Conservation (phyloP, 495 filamentous ascomycete species). For the Penicillium argentinense region DNA sequence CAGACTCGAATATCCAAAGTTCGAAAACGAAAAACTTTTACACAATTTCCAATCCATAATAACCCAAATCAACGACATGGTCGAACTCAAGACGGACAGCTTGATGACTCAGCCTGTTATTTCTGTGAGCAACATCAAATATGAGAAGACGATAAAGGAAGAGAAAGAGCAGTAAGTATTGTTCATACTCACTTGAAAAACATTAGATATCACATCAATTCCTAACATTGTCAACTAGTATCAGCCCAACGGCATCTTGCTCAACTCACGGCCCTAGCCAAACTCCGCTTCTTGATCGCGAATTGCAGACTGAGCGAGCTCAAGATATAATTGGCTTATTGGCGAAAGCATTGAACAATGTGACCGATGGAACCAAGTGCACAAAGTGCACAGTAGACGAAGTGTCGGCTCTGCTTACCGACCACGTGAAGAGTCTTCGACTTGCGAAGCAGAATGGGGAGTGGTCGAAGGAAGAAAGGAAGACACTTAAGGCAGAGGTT, state of each 20-base stretch:
- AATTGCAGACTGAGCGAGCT: constrained; percentile 10
- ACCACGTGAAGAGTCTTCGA: constrained; percentile 11
- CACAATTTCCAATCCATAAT: too few species aligned
- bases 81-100: background rate
- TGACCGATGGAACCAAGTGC: constrained; percentile 15
- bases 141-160: background rate
- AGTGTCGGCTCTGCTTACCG: constrained; percentile 8
- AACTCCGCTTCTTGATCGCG: constrained; percentile 10
- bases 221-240: constrained; percentile 4
- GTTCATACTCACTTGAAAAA: background rate
- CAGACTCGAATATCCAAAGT: background rate
- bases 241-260: constrained; percentile 4
- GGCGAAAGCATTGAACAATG: constrained; percentile 8
- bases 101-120: background rate
- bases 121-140: background rate
- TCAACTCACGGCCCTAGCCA: constrained; percentile 12
- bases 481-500: constrained; percentile 17
- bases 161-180: background rate
- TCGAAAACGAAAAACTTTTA: background rate
- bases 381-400: constrained; percentile 18
- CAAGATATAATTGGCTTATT: constrained; percentile 7
- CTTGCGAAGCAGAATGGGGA: constrained; percentile 15
- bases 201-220: background rate
- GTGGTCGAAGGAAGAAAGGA: constrained; percentile 19
- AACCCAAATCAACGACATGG: background rate